Evolutionary conservation across 2,329 filamentous ascomycete genomes (phyloP).

Genomic region (Microdochium bolleyi): DNA sequence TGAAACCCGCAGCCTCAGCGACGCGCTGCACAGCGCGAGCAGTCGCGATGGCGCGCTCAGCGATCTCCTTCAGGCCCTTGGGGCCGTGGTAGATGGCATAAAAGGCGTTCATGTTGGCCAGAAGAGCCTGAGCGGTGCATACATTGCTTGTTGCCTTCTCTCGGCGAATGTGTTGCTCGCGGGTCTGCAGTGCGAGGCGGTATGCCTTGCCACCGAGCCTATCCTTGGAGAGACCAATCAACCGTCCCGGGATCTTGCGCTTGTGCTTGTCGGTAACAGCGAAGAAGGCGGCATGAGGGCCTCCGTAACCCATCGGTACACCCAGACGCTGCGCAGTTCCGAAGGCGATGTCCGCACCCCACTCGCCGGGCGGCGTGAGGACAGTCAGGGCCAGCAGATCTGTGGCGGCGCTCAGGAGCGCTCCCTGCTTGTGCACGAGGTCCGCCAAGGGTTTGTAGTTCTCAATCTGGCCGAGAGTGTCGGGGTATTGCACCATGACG

Average conservation of each 20-base stretch:
- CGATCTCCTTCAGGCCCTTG: conserved; percentile 72
- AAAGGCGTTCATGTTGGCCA: conserved; percentile 94
- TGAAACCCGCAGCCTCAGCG: conserved; percentile 54
- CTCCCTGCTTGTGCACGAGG: conserved; percentile 67
- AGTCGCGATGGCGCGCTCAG: conserved; percentile 65
- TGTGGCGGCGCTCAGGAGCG: conserved; percentile 79
- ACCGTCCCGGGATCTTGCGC: conserved; percentile 84
- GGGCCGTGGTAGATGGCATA: conserved; percentile 94
- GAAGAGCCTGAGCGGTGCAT: conserved; percentile 86
- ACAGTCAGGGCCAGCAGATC: conserved; percentile 83
- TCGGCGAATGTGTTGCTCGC: conserved; percentile 91
- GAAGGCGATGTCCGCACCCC: conserved; percentile 91
- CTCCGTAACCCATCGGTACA: conserved; percentile 85
- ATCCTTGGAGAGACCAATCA: conserved; percentile 90
- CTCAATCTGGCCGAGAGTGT: conserved; percentile 73
- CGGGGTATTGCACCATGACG: conserved; percentile 90
- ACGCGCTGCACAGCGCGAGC: conserved; percentile 62
- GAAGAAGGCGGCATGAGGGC: conserved; percentile 96
- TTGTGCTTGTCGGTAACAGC: conserved; percentile 86
- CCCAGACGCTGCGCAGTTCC: conserved; percentile 88
- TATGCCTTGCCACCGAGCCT: conserved; percentile 74
- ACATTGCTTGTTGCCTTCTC: conserved; percentile 98
- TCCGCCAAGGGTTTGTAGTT: conserved; percentile 71
- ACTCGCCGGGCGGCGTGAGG: conserved; percentile 84
- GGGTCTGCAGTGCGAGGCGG: conserved; percentile 78